These are phyloP conservation scores for Phyllosticta citribraziliensis DNA, from an alignment of 2,329 filamentous ascomycete species.

Conservation along the genomic window DNA sequence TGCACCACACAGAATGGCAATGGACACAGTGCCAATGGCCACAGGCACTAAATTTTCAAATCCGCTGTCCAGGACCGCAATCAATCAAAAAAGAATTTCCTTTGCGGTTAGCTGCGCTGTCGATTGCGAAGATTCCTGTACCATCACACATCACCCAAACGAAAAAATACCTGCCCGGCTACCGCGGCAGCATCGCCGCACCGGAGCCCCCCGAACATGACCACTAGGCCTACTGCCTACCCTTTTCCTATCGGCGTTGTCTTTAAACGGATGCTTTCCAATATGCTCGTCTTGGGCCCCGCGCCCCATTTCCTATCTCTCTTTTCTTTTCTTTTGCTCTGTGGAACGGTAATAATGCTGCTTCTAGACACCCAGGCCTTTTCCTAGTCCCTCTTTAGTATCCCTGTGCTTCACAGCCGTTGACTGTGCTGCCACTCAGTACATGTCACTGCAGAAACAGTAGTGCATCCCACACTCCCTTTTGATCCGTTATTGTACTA, in stretches of 20 bases:
- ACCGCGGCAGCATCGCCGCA: too few relatives aligned
- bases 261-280: neutral
- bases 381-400: neutral
- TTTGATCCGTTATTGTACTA: too few relatives aligned
- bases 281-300: too few relatives aligned
- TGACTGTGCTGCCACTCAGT: too few relatives aligned
- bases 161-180: neutral
- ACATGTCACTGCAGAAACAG: too few relatives aligned
- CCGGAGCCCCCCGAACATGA: neutral
- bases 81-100: neutral
- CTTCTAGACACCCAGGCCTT: neutral
- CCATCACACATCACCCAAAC: neutral
- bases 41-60: neutral
- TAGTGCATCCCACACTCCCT: too few relatives aligned
- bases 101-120: neutral
- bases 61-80: neutral
- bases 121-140: too few relatives aligned
- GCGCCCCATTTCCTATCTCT: neutral
- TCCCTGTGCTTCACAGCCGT: too few relatives aligned
- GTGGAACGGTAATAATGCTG: neutral
- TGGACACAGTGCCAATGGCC: neutral
- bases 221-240: neutral
- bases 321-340: neutral
- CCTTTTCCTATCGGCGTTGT: neutral
- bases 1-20: constrained; percentile 2